These are phyloP conservation scores for Solanum hybrid DNA, from an alignment of 305 asterid species.

Conservation along the genomic window DNA sequence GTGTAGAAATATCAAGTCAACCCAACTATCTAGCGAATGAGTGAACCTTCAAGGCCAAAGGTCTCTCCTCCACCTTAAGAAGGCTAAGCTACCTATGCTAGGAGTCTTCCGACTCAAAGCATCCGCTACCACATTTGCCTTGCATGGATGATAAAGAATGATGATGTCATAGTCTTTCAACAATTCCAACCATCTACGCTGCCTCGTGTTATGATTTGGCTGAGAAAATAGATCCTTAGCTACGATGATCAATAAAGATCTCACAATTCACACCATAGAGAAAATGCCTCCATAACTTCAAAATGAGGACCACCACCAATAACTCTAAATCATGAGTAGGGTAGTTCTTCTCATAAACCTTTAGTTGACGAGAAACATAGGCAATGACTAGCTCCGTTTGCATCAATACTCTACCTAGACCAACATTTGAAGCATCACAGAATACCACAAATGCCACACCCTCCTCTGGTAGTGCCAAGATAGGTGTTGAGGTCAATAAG, in stretches of 20 bases:
- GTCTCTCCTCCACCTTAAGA: no score
- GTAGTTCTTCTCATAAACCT: background rate
- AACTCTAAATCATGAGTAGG: background rate
- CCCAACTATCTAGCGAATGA: no score
- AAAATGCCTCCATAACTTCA: background rate
- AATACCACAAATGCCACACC: no score
- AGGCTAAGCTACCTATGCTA: background rate
- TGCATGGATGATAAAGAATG: background rate
- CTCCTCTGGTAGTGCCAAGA: no score
- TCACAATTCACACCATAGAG: background rate
- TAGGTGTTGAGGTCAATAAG: no score
- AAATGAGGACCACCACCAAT: background rate
- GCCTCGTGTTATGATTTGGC: background rate
- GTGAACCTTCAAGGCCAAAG: no score
- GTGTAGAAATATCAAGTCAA: background rate
- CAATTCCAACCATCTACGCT: no score
- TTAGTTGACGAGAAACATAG: no score
- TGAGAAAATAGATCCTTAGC: background rate
- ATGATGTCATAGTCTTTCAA: background rate
- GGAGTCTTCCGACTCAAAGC: background rate
- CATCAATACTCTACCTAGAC: no score
- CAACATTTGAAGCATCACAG: no score
- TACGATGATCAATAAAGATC: background rate
- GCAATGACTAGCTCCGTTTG: no score
- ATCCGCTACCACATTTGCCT: background rate